phyloP scores from a whole-genome alignment of 1,284 basidiomycete genomes.

The Pyrrhoderma lamaoense region DNA sequence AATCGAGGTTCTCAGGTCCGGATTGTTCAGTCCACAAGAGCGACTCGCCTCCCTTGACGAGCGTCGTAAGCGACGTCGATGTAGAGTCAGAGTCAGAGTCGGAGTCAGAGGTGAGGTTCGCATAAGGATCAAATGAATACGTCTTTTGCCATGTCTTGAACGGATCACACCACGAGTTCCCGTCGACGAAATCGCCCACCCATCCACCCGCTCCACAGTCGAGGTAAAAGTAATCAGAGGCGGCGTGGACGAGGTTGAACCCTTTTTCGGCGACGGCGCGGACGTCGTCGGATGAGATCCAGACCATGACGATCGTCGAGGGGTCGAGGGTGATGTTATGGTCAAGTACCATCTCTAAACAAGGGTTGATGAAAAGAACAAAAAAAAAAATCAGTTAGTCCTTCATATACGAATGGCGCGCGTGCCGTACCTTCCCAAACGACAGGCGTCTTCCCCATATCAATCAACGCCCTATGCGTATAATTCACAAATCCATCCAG shows the following conservation, averaged over 20 bases:
- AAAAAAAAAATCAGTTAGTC: constrained; percentile 1
- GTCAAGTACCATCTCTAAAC: constrained; percentile 28
- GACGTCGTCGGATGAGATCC: constrained; percentile 37
- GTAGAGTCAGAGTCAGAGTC: not conserved
- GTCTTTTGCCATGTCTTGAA: constrained; percentile 49
- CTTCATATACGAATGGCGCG: not conserved
- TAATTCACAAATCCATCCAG: constrained; percentile 33
- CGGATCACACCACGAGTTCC: constrained; percentile 42
- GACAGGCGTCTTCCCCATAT: constrained; percentile 34
- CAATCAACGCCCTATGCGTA: constrained; percentile 30
- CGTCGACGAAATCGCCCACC: constrained; percentile 27
- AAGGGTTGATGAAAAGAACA: not conserved
- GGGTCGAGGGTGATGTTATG: constrained; percentile 29
- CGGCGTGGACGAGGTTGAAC: constrained; percentile 44
- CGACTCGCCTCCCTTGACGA: constrained; percentile 29
- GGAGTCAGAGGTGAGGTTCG: constrained; percentile 32
- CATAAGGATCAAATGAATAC: constrained; percentile 50
- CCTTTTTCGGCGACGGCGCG: constrained; percentile 38
- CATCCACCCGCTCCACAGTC: constrained; percentile 40
- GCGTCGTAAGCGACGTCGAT: constrained; percentile 25
- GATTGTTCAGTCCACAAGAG: constrained; percentile 54
- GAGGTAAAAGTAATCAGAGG: constrained; percentile 59
- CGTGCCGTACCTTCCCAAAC: constrained; percentile 38
- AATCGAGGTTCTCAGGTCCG: constrained; percentile 44
- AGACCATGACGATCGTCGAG: constrained; percentile 39